Conservation (phyloP, 2,329 filamentous ascomycete species). For the Tothia fuscella region DNA sequence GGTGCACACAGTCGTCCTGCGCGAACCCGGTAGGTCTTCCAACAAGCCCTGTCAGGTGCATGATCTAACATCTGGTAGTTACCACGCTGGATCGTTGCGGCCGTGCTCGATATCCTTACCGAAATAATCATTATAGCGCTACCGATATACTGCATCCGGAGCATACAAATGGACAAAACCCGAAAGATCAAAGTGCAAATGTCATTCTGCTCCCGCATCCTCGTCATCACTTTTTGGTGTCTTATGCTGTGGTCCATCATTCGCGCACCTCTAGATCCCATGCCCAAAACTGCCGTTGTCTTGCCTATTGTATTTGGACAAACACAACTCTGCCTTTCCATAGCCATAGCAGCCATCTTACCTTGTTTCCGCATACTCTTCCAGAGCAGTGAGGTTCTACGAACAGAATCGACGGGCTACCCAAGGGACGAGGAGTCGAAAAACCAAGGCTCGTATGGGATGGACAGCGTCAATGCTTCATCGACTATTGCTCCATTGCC, state of each 20-base stretch:
- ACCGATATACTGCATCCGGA: constrained; percentile 7
- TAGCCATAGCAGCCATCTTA: constrained; percentile 6
- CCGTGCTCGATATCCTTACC: constrained; percentile 6
- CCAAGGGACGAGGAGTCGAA: not conserved
- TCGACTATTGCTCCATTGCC: not conserved
- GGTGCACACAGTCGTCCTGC: constrained; percentile 3
- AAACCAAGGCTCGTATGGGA: not conserved
- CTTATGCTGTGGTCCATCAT: constrained; percentile 5
- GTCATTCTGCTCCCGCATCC: constrained; percentile 5
- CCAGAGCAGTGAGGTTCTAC: constrained; percentile 2
- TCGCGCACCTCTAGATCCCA: not conserved
- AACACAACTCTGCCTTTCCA: constrained; percentile 2
- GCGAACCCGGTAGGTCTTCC: not conserved
- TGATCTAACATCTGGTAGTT: too few relatives aligned
- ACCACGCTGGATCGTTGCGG: constrained; percentile 2
- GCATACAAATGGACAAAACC: constrained; percentile 3
- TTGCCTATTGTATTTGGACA: constrained; percentile 7
- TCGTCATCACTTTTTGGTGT: constrained; percentile 2
- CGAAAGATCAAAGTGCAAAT: constrained; percentile 8
- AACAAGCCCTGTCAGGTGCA: too few relatives aligned
- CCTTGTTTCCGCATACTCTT: constrained; percentile 10
- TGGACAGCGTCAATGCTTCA: not conserved
- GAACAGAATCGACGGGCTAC: not conserved
- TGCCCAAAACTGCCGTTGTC: not conserved
- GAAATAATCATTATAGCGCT: constrained; percentile 6